Percentiles rank a stretch among this genome's conserved stretches.
Conservation (phyloP, 2,329 filamentous ascomycete species). For the Amylocarpus encephaloides region DNA sequence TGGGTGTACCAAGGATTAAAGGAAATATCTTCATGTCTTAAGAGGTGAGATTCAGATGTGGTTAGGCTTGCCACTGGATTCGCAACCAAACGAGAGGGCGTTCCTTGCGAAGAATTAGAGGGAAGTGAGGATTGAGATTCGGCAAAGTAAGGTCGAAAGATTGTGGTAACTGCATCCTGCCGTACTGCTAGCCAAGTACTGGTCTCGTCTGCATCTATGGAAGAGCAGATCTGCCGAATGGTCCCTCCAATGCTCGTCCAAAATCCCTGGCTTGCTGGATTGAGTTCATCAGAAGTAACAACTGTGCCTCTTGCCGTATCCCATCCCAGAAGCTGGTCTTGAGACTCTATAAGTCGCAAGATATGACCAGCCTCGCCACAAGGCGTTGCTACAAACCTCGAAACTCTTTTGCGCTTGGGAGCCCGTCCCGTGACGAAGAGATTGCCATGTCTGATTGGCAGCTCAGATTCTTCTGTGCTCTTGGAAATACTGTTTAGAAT, state of each 20-base stretch:
- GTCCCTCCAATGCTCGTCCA: slow-evolving; percentile 34
- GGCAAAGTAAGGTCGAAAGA: slow-evolving; percentile 36
- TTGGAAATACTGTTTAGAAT: no score
- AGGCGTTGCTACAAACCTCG: slow-evolving; percentile 24
- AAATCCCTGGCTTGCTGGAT: slow-evolving; percentile 22
- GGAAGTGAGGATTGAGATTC: slow-evolving; percentile 5
- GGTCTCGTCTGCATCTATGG: slow-evolving; percentile 33
- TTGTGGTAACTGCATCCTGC: slow-evolving; percentile 34
- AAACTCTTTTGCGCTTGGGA: slow-evolving; percentile 16
- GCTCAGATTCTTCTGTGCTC: slow-evolving; percentile 1
- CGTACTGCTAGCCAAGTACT: slow-evolving; percentile 41
- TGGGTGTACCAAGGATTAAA: slow-evolving; percentile 57
- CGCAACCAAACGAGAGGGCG: slow-evolving; percentile 46
- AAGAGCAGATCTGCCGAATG: slow-evolving; percentile 43
- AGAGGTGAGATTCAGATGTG: slow-evolving; percentile 46
- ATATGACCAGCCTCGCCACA: slow-evolving; percentile 29
- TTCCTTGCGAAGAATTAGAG: slow-evolving; percentile 10
- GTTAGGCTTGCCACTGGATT: slow-evolving; percentile 50
- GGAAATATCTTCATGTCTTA: slow-evolving; percentile 53
- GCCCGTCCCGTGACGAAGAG: slow-evolving; percentile 23
- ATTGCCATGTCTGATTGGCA: slow-evolving; percentile 10
- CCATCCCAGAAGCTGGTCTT: slow-evolving; percentile 26
- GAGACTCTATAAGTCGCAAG: slow-evolving; percentile 26
- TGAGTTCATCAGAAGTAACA: slow-evolving; percentile 18
- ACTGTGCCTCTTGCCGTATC: slow-evolving; percentile 17